Base-by-base conservation (phyloP, 2,329 filamentous ascomycete species). In the Seiridium cupressi region DNA sequence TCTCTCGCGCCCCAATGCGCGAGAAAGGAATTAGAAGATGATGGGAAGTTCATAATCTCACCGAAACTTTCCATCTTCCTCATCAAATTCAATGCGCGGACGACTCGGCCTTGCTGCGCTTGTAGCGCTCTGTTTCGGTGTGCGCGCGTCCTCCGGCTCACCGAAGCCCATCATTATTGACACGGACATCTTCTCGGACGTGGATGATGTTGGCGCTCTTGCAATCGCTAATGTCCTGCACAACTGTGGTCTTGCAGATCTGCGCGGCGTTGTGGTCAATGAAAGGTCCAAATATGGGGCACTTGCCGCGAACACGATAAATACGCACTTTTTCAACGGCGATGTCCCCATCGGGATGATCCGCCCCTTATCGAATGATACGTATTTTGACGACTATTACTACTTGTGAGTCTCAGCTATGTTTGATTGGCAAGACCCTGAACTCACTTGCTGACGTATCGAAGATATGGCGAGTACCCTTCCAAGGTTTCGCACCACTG, bases 121-220 rank as follows among this genome's bases (percentile, higher is more conserved):
- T 26, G 18, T 26, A 26, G 18, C 18, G 18, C 18, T 26, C 18
- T 26, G 18, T 26, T 26, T 26, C 18, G 18, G 18, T 26, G 18
- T 26, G 18, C 18, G 18, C 18, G 18, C 18, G 18, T 26, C 18
- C 18, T 26, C 18, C 18, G 18, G 18, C 18, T 26, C 18, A 26
- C 18, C 18, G 18, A 26, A 26, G 18, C 18, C 18, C 18, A 26
- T 26, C 18, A 76, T 81, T 53, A 72, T 81, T 32, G 79, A 81
- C 65, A 81, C 79, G 0, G 79, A 81, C 60, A 67, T 81, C 9
- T 79, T 77, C 64, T 77, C 75, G 42, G 79, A 81, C 57, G 78
- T 80, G 44, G 79, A 81, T 63, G 77, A 80, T 58, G 70, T 74
- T 2, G 75, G 69, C 32, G 78, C 77, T 44, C 65, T 81, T 42